Percentiles rank a stretch among this genome's conserved stretches.
phyloP scores from a whole-genome alignment of 139 green algal species.

The Picochlorum sp. region DNA sequence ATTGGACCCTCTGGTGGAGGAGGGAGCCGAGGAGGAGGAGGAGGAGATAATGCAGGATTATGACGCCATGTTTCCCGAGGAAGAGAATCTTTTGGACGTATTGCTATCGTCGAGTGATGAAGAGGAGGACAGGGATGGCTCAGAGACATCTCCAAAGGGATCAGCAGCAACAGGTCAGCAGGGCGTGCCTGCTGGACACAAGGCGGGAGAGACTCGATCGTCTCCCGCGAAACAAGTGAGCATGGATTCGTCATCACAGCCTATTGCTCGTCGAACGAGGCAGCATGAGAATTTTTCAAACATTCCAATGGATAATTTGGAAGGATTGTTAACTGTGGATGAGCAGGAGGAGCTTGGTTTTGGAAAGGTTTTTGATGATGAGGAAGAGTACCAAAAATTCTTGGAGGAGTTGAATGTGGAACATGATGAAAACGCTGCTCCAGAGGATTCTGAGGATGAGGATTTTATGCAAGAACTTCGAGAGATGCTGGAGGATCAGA shows the following conservation, averaged over 20 bases:
- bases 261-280: background rate
- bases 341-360: slow-evolving; percentile 1
- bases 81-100: background rate
- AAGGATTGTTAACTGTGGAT: slow-evolving; percentile 1
- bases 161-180: no score
- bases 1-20: no score
- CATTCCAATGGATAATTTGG: background rate
- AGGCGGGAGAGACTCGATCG: no score
- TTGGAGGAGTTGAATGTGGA: background rate
- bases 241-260: background rate
- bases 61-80: background rate
- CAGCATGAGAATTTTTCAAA: background rate
- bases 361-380: slow-evolving; percentile 3
- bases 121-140: background rate
- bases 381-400: slow-evolving; percentile 1
- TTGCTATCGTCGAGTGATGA: slow-evolving; percentile 1
- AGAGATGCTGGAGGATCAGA: slow-evolving; percentile 4
- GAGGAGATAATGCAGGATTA: background rate
- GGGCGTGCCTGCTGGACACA: no score
- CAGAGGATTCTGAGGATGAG: background rate
- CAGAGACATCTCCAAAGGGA: no score
- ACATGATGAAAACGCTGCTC: background rate
- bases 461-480: slow-evolving; percentile 1
- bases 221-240: background rate
- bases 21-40: no score